Evolutionary conservation across 106 monocot genomes (phyloP), one percentile per base, ranked within the genome.

Genomic region (Hemerocallis citrina): DNA sequence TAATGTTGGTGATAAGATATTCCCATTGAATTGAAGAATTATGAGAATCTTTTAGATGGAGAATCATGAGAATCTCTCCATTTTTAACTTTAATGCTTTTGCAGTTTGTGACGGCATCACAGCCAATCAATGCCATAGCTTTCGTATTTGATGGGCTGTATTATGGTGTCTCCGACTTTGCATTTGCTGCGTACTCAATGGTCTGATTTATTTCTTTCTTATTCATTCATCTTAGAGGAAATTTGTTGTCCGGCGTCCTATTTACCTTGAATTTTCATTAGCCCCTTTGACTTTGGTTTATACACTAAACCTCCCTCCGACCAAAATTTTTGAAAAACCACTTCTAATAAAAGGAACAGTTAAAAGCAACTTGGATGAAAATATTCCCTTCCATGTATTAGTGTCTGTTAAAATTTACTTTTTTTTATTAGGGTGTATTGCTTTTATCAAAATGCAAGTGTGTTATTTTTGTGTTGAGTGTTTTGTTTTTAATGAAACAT

Each of bases 111-210:
- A 59, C 86, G 5, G 38, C 84, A 60, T 98, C 96, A 29, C 96
- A 98, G 57, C 96, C 96, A 9, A 57, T 91, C 52, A 98, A 98
- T 73, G 96, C 87, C 35, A 61, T 98, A 52, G 91, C 96, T 37
- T 98, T 98, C 68, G 84, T 98, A 11, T 63, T 91, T 11, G 96
- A 98, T 70, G 96, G 96, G 48, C 87, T 98, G 21, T 98, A 98
- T 33, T 98, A 98, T 73, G 96, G 91, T 41, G 91, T 98, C 38
- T 98, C 91, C 4, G 96, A 98, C 54, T 98, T 82, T 72, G 71
- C 81, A 37, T 98, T 75, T 68, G 91, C 91, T 35, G 91, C 96
- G 49, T 98, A 87, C 57, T 91, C 96, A 20, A 98, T 88, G 91
- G 96, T 98, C 19, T 56, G 61, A 10, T 27, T 60, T 70, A 10